Base-by-base conservation (phyloP, 2,329 filamentous ascomycete species). In the Venturia nashicola region DNA sequence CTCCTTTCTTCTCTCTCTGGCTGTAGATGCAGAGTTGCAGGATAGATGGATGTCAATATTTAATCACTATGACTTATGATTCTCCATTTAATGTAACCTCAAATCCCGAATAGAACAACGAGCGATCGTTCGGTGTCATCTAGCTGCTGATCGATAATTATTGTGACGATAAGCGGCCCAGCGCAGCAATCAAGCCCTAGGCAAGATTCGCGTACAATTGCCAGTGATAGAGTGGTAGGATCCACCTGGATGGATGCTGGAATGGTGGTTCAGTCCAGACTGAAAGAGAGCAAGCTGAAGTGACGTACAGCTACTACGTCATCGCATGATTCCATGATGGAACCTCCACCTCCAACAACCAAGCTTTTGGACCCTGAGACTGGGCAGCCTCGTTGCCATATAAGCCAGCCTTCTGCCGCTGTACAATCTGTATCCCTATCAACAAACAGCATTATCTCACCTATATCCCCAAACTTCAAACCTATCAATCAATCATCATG, bases 401-500 rank as follows among this genome's bases (percentile, higher is more conserved):
- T 57, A 57, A 57, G 51, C 20, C 14, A 57, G 27, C 51, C 32
- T 57, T 57, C 51, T 57, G 32, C 51, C 6, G 16, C 8, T 36
- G 32, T 20, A 8, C 1, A 20, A 2, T 27, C 16, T 34, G 12
- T 20, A 11, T 44, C 14, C 59, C 23, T n/a, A 18, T 12, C 39
- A 61, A 5, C 27, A 57, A 36, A 36, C 18, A 39, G 6, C 14
- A n/a, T 7, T 20, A 7, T 5, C n/a, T 57, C 32, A 43, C 12
- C 6, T 18, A 14, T 27, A 27, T 23, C 6, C 14, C n/a, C 4
- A 27, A 39, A 39, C 5, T 16, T 20, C 5, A 18, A 16, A 40
- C 34, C 39, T 39, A 43, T 11, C 27, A 43, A 61, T 61, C 59
- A 43, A 8, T n/a, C 61, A 62, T 20, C 42, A 62, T 62, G 61